Base-by-base conservation (phyloP, 2,329 filamentous ascomycete genomes). In the Diplodia mutila region DNA sequence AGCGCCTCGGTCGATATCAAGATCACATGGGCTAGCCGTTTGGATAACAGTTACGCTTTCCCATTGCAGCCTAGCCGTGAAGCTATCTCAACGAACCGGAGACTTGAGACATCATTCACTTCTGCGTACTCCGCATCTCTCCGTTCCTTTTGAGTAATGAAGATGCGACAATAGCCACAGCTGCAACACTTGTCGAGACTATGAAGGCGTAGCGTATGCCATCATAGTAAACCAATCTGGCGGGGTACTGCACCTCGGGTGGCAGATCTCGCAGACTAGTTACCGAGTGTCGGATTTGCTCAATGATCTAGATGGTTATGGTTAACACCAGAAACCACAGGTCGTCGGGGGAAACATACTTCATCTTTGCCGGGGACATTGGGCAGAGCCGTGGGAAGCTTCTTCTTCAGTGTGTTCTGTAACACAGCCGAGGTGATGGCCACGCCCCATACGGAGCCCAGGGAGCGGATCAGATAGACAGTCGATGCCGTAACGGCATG, bases 401-500 rank as follows among this genome's bases (percentile, higher is more conserved):
- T 80, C 71, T 82, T 77, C 71, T 81, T 86, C 70, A 90, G 80
- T 66, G 85, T 86, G 67, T 86, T 90, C 76, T 90, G 88, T 39
- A 89, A 81, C 53, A 90, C 87, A 7, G 87, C 84, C 9, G 87
- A 88, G 0, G 86, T 86, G 42, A 87, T 80, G 0, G 88, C 87
- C 1, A 90, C 88, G 11, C 88, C 87, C 84, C 86, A 90, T 18
- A 90, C 87, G 0, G 84, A 86, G 1, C 87, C 88, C 3, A 90
- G 77, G 0, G 87, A 89, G 29, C 88, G 84, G 52, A 90, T 84
- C 23, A 90, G 81, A 73, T 90, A 90, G 7, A 89, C 85, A 0
- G 85, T 88, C 1, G 87, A 89, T 2, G 87, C 84, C 0, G 85
- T 86, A 1, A 89, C 87, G 12, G 87, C 87, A 71, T 90, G 87